These are phyloP conservation scores for Plasmodiophora brassicae DNA, from an alignment of 208 protist species.

Conservation along the genomic window DNA sequence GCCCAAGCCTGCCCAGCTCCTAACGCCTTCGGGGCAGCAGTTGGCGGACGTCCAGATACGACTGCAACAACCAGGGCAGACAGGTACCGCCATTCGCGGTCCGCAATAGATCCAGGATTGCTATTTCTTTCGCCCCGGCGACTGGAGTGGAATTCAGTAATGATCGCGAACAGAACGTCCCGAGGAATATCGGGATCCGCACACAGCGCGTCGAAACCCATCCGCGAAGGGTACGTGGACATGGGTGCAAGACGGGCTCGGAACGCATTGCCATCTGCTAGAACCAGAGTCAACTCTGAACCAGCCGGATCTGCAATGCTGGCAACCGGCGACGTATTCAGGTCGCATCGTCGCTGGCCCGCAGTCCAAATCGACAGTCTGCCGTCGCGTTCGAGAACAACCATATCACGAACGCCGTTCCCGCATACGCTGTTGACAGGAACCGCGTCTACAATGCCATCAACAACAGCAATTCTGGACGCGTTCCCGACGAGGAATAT, in stretches of 20 bases:
- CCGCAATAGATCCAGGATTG: too few relatives aligned
- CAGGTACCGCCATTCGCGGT: too few relatives aligned
- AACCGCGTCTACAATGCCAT: too few relatives aligned
- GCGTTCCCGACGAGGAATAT: too few relatives aligned
- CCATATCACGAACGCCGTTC: too few relatives aligned
- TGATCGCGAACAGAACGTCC: not conserved
- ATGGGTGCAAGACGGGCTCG: not conserved
- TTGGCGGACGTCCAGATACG: not conserved
- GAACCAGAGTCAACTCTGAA: not conserved
- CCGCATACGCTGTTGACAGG: too few relatives aligned
- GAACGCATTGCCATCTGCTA: not conserved
- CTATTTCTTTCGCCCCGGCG: not conserved
- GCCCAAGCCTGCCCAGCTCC: not conserved
- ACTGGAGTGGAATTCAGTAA: not conserved
- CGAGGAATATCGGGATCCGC: not conserved
- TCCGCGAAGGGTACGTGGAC: not conserved
- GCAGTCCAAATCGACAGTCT: too few relatives aligned
- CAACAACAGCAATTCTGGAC: too few relatives aligned
- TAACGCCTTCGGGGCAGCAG: not conserved
- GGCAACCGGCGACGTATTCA: too few relatives aligned
- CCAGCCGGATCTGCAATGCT: not conserved
- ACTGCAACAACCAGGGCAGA: not conserved
- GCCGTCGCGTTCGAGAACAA: too few relatives aligned
- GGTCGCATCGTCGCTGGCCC: too few relatives aligned
- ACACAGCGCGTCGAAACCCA: constrained; percentile 10